phyloP scores from a whole-genome alignment of 1,284 basidiomycete species.

The Fomitopsis betulina region DNA sequence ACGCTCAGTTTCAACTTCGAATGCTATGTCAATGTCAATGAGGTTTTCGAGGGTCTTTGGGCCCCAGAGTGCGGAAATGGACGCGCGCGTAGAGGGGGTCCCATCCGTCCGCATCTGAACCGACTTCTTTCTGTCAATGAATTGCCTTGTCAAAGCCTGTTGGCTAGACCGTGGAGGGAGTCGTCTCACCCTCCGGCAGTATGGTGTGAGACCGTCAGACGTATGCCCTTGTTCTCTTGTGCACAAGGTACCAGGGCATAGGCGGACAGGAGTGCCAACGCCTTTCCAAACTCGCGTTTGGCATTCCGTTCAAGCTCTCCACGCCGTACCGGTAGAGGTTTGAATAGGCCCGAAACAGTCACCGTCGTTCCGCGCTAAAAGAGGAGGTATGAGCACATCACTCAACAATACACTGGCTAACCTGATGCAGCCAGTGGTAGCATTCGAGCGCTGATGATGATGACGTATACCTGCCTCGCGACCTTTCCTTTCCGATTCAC shows the following conservation, averaged over 20 bases:
- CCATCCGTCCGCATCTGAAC: constrained; percentile 76
- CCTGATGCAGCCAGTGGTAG: background rate
- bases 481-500: constrained; percentile 46
- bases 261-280: constrained; percentile 76
- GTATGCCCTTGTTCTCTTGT: constrained; percentile 49
- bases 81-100: constrained; percentile 52
- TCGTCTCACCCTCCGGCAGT: constrained; percentile 64
- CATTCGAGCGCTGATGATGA: background rate
- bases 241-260: constrained; percentile 87
- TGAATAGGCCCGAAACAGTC: constrained; percentile 72
- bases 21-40: constrained; percentile 66
- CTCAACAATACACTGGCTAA: background rate
- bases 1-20: constrained; percentile 66
- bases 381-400: background rate
- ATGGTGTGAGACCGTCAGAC: constrained; percentile 76
- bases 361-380: constrained; percentile 85
- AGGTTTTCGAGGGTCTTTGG: constrained; percentile 75
- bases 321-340: constrained; percentile 82
- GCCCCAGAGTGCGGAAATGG: constrained; percentile 83
- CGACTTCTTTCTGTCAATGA: constrained; percentile 54
- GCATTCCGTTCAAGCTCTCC: constrained; percentile 90
- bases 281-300: constrained; percentile 90
- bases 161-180: background rate
- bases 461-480: constrained; percentile 51
- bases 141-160: background rate